phyloP scores from a whole-genome alignment of 192 early-diverging fungal genomes.

The Linnemannia zychae region DNA sequence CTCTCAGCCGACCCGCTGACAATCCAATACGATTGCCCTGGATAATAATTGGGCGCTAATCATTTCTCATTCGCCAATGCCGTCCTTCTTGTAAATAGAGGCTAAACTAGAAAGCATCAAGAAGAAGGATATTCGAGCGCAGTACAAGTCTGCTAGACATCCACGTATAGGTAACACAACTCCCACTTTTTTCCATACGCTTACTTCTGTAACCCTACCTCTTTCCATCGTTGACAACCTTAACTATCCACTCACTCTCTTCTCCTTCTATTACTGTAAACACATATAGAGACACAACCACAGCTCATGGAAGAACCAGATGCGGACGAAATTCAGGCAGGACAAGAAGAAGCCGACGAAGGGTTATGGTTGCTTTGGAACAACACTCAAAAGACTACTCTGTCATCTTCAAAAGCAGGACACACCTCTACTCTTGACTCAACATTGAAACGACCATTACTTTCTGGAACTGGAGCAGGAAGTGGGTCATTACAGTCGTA shows the following conservation, averaged over 20 bases:
- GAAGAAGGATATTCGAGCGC: constrained; percentile 9
- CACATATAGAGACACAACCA: neutral
- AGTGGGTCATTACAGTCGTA: neutral
- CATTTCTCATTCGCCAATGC: neutral
- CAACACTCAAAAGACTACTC: neutral
- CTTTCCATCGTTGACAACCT: too few relatives aligned
- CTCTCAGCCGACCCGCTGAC: too few relatives aligned
- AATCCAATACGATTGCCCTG: too few relatives aligned
- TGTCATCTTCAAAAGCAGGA: constrained; percentile 3
- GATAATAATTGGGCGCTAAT: neutral
- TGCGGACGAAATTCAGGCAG: constrained; percentile 42
- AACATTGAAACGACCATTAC: neutral
- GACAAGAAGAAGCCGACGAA: constrained; percentile 48
- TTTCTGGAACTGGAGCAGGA: neutral
- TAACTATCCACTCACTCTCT: too few relatives aligned
- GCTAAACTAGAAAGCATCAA: constrained; percentile 39
- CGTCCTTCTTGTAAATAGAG: constrained; percentile 17
- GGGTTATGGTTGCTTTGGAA: constrained; percentile 52
- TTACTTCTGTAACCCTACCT: neutral
- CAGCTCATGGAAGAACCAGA: constrained; percentile 22
- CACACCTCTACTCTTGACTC: neutral
- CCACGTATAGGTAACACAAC: neutral
- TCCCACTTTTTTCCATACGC: neutral
- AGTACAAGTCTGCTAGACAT: neutral
- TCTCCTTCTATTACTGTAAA: neutral